These are phyloP conservation scores for Carnegiea gigantea DNA, from an alignment of 179 eudicot species.

Conservation along the genomic window DNA sequence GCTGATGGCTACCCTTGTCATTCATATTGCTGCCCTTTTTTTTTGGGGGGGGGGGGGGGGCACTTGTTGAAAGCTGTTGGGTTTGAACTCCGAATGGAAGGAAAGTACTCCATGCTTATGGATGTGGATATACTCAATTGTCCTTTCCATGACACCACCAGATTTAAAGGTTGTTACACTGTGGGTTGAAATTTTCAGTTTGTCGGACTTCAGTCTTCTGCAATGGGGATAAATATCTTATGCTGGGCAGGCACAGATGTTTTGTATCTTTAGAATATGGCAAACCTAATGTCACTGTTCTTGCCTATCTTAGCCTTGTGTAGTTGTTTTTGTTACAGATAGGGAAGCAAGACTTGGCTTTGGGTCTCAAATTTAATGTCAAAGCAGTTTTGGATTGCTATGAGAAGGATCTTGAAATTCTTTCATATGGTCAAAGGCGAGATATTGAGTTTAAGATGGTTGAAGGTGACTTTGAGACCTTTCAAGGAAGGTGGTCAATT, in stretches of 20 bases:
- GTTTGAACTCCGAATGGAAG: neutral
- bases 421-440: slow-evolving; percentile 53
- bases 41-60: no score
- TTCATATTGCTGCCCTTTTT: no score
- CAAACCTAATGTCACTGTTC: neutral
- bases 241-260: neutral
- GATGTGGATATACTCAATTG: neutral
- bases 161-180: neutral
- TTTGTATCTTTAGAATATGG: neutral
- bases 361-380: slow-evolving; percentile 68
- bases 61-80: neutral
- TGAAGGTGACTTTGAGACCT: slow-evolving; percentile 70
- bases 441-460: slow-evolving; percentile 77
- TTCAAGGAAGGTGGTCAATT: slow-evolving; percentile 77
- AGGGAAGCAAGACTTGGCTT: slow-evolving; percentile 65
- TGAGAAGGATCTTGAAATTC: slow-evolving; percentile 55
- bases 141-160: neutral
- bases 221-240: neutral
- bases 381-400: slow-evolving; percentile 72
- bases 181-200: neutral
- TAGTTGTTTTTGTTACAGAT: slow-evolving; percentile 37
- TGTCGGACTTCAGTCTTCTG: no score
- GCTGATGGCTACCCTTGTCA: no score
- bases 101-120: neutral
- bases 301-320: neutral